phyloP scores from a whole-genome alignment of 495 filamentous ascomycete genomes.

The Daldinia caldariorum region DNA sequence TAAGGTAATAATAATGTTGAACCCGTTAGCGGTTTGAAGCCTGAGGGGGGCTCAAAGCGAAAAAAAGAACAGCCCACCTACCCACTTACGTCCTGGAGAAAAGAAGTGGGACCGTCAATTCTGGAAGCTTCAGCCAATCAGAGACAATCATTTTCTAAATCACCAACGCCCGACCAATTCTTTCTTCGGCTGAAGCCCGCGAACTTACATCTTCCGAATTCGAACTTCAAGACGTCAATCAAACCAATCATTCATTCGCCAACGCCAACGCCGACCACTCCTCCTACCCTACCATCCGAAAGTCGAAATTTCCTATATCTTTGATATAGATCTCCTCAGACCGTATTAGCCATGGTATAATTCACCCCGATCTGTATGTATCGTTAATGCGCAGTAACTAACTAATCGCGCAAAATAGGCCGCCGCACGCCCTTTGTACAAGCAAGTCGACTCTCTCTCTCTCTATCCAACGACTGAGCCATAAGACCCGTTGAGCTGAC shows the following conservation, averaged over 20 bases:
- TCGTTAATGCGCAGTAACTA: constrained; percentile 9
- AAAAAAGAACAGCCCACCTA: constrained; percentile 26
- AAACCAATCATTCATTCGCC: background rate
- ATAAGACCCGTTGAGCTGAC: constrained; percentile 43
- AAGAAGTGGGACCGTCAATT: constrained; percentile 22
- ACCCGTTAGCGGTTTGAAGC: background rate
- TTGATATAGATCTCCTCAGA: constrained; percentile 3
- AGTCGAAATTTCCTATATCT: background rate
- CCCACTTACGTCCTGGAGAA: background rate
- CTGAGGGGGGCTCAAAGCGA: background rate
- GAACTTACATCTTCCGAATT: constrained; percentile 30
- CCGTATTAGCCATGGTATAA: constrained; percentile 53
- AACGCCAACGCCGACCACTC: constrained; percentile 12
- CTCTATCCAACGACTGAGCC: constrained; percentile 13
- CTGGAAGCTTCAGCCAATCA: constrained; percentile 56
- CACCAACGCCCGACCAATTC: too few species aligned
- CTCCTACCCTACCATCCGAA: background rate
- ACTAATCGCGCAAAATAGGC: constrained; percentile 50
- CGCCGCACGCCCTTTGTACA: constrained; percentile 73
- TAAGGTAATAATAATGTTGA: background rate
- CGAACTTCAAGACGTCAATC: constrained; percentile 18
- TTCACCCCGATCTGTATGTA: background rate
- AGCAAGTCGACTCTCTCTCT: constrained; percentile 68
- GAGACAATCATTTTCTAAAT: constrained; percentile 33
- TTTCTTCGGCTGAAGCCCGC: constrained; percentile 27